These are phyloP conservation scores for Diutina ranongensis DNA, from an alignment of 1,139 yeast genomes.

Conservation along the genomic window DNA sequence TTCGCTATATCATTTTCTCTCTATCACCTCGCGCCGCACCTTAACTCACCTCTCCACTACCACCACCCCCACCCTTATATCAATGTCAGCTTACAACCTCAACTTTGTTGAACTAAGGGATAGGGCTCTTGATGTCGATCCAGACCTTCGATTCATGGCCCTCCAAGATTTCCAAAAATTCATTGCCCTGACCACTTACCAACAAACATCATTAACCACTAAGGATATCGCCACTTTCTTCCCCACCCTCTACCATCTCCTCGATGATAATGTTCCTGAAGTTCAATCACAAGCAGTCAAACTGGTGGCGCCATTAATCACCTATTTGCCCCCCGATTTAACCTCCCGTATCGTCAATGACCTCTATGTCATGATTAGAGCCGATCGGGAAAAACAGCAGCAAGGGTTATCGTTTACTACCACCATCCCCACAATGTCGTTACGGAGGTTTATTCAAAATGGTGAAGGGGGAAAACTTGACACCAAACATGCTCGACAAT, in stretches of 20 bases:
- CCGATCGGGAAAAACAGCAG: background rate
- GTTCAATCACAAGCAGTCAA: slow-evolving; percentile 71
- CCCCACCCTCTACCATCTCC: slow-evolving; percentile 37
- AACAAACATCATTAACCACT: slow-evolving; percentile 8
- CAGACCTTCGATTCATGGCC: slow-evolving; percentile 83
- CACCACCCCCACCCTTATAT: background rate
- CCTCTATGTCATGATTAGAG: background rate
- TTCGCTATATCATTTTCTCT: too few species aligned
- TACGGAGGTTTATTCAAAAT: slow-evolving; percentile 29
- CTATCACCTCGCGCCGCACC: too few species aligned
- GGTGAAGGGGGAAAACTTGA: slow-evolving; percentile 12
- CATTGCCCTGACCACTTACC: slow-evolving; percentile 16
- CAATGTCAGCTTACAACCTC: slow-evolving; percentile 7
- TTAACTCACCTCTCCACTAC: too few species aligned
- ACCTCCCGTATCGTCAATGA: background rate
- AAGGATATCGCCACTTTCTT: slow-evolving; percentile 28
- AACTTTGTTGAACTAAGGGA: slow-evolving; percentile 23
- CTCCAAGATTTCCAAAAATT: slow-evolving; percentile 57
- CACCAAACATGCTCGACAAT: slow-evolving; percentile 13
- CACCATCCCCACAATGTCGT: slow-evolving; percentile 60
- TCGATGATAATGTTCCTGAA: slow-evolving; percentile 60
- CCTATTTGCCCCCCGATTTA: background rate
- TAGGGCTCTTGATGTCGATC: slow-evolving; percentile 56
- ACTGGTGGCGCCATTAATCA: slow-evolving; percentile 35
- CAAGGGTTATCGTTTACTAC: slow-evolving; percentile 28